These are phyloP conservation scores for Durotheca rogersii DNA, from an alignment of 495 filamentous ascomycete genomes.

Conservation along the genomic window DNA sequence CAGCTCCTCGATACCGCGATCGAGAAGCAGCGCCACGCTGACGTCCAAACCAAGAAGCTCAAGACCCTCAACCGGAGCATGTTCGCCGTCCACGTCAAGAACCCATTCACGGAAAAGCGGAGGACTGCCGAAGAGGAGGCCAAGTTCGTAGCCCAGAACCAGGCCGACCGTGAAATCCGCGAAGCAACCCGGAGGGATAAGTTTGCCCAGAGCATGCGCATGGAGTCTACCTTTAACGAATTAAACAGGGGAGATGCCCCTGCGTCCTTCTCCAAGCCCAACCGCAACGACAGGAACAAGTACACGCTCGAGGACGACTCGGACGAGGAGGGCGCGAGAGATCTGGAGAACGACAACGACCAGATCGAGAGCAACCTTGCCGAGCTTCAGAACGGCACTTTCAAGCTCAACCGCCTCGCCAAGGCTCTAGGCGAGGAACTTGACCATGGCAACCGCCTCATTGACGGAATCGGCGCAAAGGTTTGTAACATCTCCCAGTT, in stretches of 20 bases:
- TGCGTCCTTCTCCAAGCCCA: constrained; percentile 13
- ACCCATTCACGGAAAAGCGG: constrained; percentile 65
- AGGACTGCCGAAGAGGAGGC: constrained; percentile 61
- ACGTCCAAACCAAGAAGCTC: constrained; percentile 72
- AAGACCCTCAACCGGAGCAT: constrained; percentile 75
- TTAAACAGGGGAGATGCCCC: constrained; percentile 10
- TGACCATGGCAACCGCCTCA: constrained; percentile 70
- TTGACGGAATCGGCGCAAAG: constrained; percentile 73
- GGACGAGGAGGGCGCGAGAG: constrained; percentile 25
- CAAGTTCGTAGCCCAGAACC: constrained; percentile 61
- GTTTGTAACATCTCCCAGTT: too few relatives aligned
- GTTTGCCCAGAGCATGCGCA: constrained; percentile 53
- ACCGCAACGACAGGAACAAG: constrained; percentile 19
- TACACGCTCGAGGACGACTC: constrained; percentile 34
- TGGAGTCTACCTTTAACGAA: constrained; percentile 23
- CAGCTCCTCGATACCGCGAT: constrained; percentile 26
- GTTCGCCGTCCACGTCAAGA: constrained; percentile 76
- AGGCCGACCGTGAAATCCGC: constrained; percentile 63
- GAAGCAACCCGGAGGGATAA: constrained; percentile 70
- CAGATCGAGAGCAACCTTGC: constrained; percentile 65
- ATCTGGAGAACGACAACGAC: constrained; percentile 72
- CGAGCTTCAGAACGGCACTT: constrained; percentile 43
- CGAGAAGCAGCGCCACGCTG: constrained; percentile 50
- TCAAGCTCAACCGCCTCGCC: constrained; percentile 65
- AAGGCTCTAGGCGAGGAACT: constrained; percentile 71